These are phyloP conservation scores for Daldinia sp. DNA, from an alignment of 2,329 filamentous ascomycete species.

Conservation along the genomic window DNA sequence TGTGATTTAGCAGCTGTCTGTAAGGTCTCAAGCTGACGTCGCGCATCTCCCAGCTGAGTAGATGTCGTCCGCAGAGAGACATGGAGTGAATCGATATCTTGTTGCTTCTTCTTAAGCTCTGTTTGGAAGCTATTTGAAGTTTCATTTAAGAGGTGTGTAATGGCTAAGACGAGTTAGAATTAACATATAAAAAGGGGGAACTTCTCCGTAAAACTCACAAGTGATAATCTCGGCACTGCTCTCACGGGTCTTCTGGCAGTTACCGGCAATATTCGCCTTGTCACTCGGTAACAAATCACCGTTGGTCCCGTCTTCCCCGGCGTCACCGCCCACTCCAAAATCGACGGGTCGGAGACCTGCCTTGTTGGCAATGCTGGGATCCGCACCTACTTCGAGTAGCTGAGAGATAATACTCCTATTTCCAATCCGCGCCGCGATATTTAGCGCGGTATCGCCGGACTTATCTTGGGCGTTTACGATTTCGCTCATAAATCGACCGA, in stretches of 20 bases:
- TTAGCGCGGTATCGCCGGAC: constrained; percentile 92
- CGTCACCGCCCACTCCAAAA: constrained; percentile 87
- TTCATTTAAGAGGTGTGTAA: constrained; percentile 83
- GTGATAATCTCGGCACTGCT: constrained; percentile 83
- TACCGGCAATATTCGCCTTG: constrained; percentile 59
- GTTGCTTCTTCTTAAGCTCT: constrained; percentile 86
- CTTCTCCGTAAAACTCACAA: constrained; percentile 66
- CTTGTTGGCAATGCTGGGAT: constrained; percentile 90
- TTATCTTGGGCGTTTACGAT: constrained; percentile 97
- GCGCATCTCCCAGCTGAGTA: constrained; percentile 80
- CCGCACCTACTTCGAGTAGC: constrained; percentile 91
- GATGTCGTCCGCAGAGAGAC: constrained; percentile 83
- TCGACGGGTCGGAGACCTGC: constrained; percentile 91
- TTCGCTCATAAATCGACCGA: constrained; percentile 94
- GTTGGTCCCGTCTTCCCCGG: constrained; percentile 58
- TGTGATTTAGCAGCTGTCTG: constrained; percentile 73
- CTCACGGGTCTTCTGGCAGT: constrained; percentile 71
- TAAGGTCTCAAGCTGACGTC: constrained; percentile 77
- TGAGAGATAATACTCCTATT: constrained; percentile 98
- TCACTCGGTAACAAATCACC: constrained; percentile 55
- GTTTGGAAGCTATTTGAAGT: constrained; percentile 83
- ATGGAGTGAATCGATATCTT: constrained; percentile 84
- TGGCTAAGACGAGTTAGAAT: constrained; percentile 66
- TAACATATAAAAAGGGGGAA: neutral
- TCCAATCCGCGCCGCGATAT: constrained; percentile 91